Base-by-base conservation (phyloP, 768 basidiomycete genomes). In the Neoboletus magnificus region DNA sequence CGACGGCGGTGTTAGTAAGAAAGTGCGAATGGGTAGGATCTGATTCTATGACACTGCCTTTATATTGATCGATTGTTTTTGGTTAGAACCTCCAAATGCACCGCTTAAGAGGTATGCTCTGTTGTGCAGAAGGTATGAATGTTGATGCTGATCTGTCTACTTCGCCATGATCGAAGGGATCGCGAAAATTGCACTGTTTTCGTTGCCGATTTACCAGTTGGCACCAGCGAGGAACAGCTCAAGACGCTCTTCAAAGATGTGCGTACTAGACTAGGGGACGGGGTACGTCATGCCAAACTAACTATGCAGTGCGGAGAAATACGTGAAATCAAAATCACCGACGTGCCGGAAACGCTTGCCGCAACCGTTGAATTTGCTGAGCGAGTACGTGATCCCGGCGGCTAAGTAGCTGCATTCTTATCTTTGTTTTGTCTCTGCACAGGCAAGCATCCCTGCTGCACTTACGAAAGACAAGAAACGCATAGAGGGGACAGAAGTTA, bases 391-490 rank as follows among this genome's bases (percentile, higher is more conserved):
- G 43, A 48, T 23, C 16, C 30, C 9, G 18, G 4, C 32, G 11
- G 7, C 44, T 4, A 20, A 27, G 33, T 32, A 20, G 48, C 36
- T n/a, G 20, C 7, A 10, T 33, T 9, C n/a, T n/a, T n/a, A n/a
- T n/a, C n/a, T n/a, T n/a, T n/a, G n/a, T n/a, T 43, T 59, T 16
- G 53, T 42, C 39, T 33, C 48, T 44, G 41, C 46, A 23, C 60
- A 93, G 87, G 91, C 92, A 16, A 82, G 82, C 55, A 80, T 98
- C 2, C 92, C 93, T 10, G 83, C 84, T 0, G 97, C 92, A 2
- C 77, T 96, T 37, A 96, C 94, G 0, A 95, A 93, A 68, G 96
- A 99, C 74, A 97, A 96, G 74, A 97, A 96, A 69, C 83, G 86
- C 47, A 64, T 98, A 35, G 78, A 80, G 44, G 86, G 79, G 0